phyloP scores from a whole-genome alignment of 768 basidiomycete genomes.

The Pisolithus albus region DNA sequence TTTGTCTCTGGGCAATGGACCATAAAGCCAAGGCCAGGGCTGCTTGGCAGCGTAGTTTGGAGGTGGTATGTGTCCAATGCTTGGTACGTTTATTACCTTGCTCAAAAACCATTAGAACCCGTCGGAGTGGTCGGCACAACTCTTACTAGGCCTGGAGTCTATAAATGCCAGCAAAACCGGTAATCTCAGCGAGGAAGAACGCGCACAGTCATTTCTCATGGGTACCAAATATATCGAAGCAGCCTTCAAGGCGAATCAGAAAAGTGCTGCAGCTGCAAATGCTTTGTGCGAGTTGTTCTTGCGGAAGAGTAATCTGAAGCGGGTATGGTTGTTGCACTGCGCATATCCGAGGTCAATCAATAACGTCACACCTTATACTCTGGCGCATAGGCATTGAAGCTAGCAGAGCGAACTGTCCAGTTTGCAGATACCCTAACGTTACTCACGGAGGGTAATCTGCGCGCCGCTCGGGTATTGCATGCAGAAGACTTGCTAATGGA shows the following conservation, averaged over 20 bases:
- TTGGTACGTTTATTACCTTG: background rate
- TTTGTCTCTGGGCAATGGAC: constrained; percentile 89
- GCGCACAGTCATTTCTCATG: constrained; percentile 48
- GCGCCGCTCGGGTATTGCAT: constrained; percentile 77
- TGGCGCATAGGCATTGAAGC: constrained; percentile 64
- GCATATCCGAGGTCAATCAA: background rate
- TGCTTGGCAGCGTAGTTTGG: constrained; percentile 87
- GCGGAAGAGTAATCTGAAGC: constrained; percentile 56
- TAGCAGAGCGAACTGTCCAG: constrained; percentile 91
- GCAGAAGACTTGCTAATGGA: constrained; percentile 56
- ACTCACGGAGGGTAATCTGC: constrained; percentile 79
- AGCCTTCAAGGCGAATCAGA: constrained; percentile 70
- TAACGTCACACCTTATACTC: background rate
- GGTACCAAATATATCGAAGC: constrained; percentile 69
- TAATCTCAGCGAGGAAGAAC: constrained; percentile 54
- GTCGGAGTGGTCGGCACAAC: constrained; percentile 66
- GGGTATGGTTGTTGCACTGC: constrained; percentile 33
- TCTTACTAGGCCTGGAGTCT: constrained; percentile 80
- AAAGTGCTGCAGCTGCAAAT: constrained; percentile 76
- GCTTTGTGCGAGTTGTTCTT: constrained; percentile 77
- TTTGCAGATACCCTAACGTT: constrained; percentile 85
- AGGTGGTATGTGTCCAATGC: constrained; percentile 54
- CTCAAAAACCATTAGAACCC: constrained; percentile 50
- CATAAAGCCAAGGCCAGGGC: constrained; percentile 74
- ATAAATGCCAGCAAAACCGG: constrained; percentile 81